Evolutionary conservation across 2,329 filamentous ascomycete genomes (phyloP).

Genomic region (Geosmithia morbida): DNA sequence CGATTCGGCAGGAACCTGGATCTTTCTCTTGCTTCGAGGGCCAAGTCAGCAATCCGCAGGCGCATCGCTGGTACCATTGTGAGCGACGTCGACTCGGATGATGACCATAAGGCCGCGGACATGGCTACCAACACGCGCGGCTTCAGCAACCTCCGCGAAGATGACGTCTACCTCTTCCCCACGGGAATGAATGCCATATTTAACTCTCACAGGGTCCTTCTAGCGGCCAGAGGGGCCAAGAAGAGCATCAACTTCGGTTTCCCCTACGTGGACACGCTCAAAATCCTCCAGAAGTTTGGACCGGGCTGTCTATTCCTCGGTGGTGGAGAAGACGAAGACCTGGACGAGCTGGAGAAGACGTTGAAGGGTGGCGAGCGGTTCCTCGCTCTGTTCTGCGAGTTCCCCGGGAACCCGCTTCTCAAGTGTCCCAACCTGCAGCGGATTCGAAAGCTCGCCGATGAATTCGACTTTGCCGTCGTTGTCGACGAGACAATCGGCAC

Average conservation of each 20-base stretch:
- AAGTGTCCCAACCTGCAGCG: slow-evolving; percentile 70
- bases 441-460: slow-evolving; percentile 67
- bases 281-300: slow-evolving; percentile 89
- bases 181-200: slow-evolving; percentile 94
- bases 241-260: slow-evolving; percentile 94
- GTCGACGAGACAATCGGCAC: slow-evolving; percentile 96
- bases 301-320: slow-evolving; percentile 79
- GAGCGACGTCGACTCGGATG: slow-evolving; percentile 43
- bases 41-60: slow-evolving; percentile 71
- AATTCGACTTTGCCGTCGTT: slow-evolving; percentile 78
- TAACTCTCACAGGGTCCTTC: slow-evolving; percentile 63
- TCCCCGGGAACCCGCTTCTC: slow-evolving; percentile 83
- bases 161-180: slow-evolving; percentile 81
- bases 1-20: slow-evolving; percentile 87
- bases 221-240: slow-evolving; percentile 25
- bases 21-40: slow-evolving; percentile 61
- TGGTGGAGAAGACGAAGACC: slow-evolving; percentile 57
- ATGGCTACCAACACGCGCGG: slow-evolving; percentile 32
- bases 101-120: neutral
- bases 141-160: slow-evolving; percentile 55
- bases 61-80: slow-evolving; percentile 80
- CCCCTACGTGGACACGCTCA: slow-evolving; percentile 91
- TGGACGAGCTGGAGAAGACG: slow-evolving; percentile 68
- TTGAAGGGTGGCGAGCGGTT: slow-evolving; percentile 61
- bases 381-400: slow-evolving; percentile 83